Base-by-base conservation (phyloP, 2,329 filamentous ascomycete genomes). In the Ceratocystis eucalypticola region DNA sequence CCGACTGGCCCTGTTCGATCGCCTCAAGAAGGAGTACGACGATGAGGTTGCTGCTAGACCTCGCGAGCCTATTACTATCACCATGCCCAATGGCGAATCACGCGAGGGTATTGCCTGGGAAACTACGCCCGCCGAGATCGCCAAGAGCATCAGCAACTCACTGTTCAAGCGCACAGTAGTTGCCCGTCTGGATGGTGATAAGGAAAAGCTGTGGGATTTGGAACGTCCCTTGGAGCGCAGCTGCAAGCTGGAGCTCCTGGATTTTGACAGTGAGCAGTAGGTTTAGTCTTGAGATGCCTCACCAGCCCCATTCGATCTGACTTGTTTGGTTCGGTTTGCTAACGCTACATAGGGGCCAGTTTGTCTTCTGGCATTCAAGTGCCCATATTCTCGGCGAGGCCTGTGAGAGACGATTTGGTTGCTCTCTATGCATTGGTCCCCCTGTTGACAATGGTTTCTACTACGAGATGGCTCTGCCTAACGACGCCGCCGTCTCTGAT, bases 341-440 rank as follows among this genome's bases (percentile, higher is more conserved):
- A 63, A 63, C 44, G 15, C 22, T 30, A 63, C 41, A 28, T 59
- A 68, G 67, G 77, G 93, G 91, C 72, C 92, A 94, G 79, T 90
- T 90, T 75, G 93, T 97, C 66, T 99, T 96, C 79, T 99, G 93
- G 93, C 94, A 97, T 77, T 96, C 91, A 22, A 93, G 88, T 72
- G 94, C 94, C 57, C 94, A 99, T 75, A 87, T 96, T 70, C 84
- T 99, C n/a, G 94, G 94, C 71, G 94, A 97, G 77, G 92, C 92
- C 68, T 89, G 88, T 62, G 94, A 99, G 77, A 84, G 88, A 73
- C 84, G 91, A 72, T 99, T 91, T 74, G 90, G 91, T 68, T 96
- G 93, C 77, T 87, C 89, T 72, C 84, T 96, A 59, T 96, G 91
- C 76, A 95, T 96, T 74, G 94, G 94, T 28, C 94, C 94, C 44